Evolutionary conservation across 805 yeast genomes (phyloP), one percentile per base, ranked within the genome.

Genomic region (Pichia nanzhaoensis): DNA sequence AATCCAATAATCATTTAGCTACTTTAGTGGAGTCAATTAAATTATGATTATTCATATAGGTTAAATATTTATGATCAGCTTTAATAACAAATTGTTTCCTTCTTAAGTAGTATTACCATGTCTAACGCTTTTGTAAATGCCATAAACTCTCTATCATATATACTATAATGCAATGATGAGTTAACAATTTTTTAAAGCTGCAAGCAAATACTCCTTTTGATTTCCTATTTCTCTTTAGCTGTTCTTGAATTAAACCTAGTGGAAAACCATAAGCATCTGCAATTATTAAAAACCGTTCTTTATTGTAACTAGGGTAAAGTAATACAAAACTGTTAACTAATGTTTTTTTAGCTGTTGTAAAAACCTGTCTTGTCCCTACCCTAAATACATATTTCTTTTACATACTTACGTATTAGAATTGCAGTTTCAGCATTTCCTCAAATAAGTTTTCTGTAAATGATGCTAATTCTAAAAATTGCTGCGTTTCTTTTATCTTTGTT

Each of bases 1-100:
- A 39, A 19, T 46, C 49, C 10, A 24, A n/a, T 31, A 46, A 17
- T 44, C 41, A 46, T 34, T 41, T 22, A 14, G 42, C 37, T 5
- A 42, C 18, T 37, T 44, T 34, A n/a, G 18, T 22, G 7, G 34
- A 18, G 16, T 42, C 33, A 4, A 39, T 32, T 24, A 22, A n/a
- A 13, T 35, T 36, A 18, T 42, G 43, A 5, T 42, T 35, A 21
- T 30, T 38, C 22, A 38, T 22, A 19, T 38, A 42, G 6, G 21
- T 34, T 17, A 38, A 19, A 16, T 19, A 17, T 4, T 45, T 19
- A 19, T 45, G 44, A 36, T 40, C 48, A 5, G 48, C 36, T 12
- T 18, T 10, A 19, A 36, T 40, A 5, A 24, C 5, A 16, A 45
- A 39, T 16, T 20, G 21, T 31, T 41, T 7, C 22, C 31, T 28